A percentile compares a stretch with the other conserved stretches of the same genome.
These are phyloP conservation scores for Cardamine resedifolia DNA, from an alignment of 345 rosid genomes.

Conservation along the genomic window DNA sequence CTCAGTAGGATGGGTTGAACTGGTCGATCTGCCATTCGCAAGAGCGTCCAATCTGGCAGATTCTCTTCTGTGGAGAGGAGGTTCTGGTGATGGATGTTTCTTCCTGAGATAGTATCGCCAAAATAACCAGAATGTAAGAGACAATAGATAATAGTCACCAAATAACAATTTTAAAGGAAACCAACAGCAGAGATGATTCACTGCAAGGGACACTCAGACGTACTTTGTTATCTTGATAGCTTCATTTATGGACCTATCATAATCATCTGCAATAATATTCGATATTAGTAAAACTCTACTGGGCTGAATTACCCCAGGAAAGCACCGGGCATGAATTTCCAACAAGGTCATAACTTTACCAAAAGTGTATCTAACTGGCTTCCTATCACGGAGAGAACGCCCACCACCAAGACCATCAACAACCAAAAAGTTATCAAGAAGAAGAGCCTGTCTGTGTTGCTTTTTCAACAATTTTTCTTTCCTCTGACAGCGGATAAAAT, in stretches of 20 bases:
- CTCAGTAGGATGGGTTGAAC: constrained; percentile 48
- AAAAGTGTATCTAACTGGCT: constrained; percentile 95
- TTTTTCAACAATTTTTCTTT: constrained; percentile 51
- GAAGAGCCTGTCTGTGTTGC: constrained; percentile 95
- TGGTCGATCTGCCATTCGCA: constrained; percentile 64
- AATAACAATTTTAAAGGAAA: not conserved
- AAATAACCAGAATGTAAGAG: constrained; percentile 25
- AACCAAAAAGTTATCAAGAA: constrained; percentile 74
- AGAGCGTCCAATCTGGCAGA: constrained; percentile 67
- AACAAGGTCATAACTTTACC: constrained; percentile 51
- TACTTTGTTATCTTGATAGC: constrained; percentile 97
- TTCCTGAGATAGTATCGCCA: constrained; percentile 45
- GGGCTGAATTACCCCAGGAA: constrained; percentile 15
- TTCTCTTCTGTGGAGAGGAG: constrained; percentile 60
- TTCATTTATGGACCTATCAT: constrained; percentile 95
- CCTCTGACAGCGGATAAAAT: constrained; percentile 29
- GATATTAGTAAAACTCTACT: constrained; percentile 4
- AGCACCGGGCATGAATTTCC: constrained; percentile 10
- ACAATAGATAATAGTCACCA: not conserved
- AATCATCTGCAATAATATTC: constrained; percentile 79
- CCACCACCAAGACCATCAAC: constrained; percentile 86
- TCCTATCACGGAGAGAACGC: constrained; percentile 95
- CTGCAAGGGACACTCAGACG: constrained; percentile 14
- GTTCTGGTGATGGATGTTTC: constrained; percentile 88
- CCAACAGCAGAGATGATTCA: constrained; percentile 18